Evolutionary conservation across 169 alveolate species (phyloP).

Genomic region (Plasmodium inui): DNA sequence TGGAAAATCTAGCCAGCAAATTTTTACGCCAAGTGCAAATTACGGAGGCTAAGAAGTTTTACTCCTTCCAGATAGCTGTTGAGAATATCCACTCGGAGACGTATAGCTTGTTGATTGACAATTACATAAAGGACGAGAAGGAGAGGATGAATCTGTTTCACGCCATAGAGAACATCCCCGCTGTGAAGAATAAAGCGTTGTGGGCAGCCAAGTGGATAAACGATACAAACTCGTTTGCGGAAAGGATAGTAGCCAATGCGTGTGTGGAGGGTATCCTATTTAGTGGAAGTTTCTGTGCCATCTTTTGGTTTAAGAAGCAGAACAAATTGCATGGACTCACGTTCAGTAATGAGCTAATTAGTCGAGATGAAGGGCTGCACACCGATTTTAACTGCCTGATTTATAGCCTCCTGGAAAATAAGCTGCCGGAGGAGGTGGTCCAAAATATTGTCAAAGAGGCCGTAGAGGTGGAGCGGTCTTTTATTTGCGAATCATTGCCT

Average conservation of each 20-base stretch:
- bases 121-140: conserved; percentile 92
- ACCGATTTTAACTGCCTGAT: conserved; percentile 98
- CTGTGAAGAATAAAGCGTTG: conserved; percentile 94
- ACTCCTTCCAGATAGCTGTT: conserved; percentile 98
- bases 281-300: conserved; percentile 98
- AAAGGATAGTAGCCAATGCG: conserved; percentile 95
- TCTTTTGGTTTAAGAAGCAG: conserved; percentile 98
- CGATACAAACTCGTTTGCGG: conserved; percentile 94
- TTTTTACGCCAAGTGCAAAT: conserved; percentile 95
- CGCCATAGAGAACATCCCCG: conserved; percentile 95
- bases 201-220: conserved; percentile 99
- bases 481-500: conserved; percentile 97
- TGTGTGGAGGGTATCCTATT: conserved; percentile 98
- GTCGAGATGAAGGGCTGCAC: conserved; percentile 99
- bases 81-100: conserved; percentile 99
- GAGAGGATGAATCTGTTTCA: conserved; percentile 95
- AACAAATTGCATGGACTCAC: conserved; percentile 98
- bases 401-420: conserved; percentile 92
- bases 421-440: conserved; percentile 92
- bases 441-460: conserved; percentile 96
- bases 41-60: conserved; percentile 98
- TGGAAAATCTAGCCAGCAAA: conserved; percentile 96
- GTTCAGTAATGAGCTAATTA: conserved; percentile 96
- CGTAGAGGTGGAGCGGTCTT: conserved; percentile 96
- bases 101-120: conserved; percentile 92